Percentiles rank a stretch among this genome's conserved stretches.
phyloP scores from a whole-genome alignment of 176 grass and related monocot species.

The Aegilops umbellulata region DNA sequence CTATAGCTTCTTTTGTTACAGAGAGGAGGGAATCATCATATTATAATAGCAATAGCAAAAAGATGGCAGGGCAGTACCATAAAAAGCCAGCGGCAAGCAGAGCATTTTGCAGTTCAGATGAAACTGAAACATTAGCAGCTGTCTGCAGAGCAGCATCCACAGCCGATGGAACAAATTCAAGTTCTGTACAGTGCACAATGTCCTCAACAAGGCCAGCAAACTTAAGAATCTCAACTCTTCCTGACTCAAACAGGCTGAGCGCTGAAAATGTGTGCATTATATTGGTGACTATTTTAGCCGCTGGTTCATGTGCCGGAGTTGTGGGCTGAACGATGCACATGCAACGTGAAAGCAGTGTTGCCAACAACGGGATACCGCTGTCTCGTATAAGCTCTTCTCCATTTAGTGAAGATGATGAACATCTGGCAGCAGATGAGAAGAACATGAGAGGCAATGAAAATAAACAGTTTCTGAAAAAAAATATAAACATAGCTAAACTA shows the following conservation, averaged over 20 bases:
- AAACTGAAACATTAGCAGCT: conserved; percentile 77
- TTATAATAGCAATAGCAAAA: conserved; percentile 21
- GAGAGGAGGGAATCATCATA: neutral
- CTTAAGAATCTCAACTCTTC: conserved; percentile 79
- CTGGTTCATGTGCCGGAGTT: conserved; percentile 87
- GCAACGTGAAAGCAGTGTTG: conserved; percentile 95
- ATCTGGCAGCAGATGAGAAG: conserved; percentile 47
- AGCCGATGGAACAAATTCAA: conserved; percentile 85
- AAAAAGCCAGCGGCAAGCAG: conserved; percentile 86
- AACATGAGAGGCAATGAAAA: conserved; percentile 32
- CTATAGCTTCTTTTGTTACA: neutral
- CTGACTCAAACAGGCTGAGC: conserved; percentile 87
- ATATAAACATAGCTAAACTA: conserved; percentile 22
- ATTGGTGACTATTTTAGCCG: conserved; percentile 88
- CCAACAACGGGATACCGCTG: conserved; percentile 87
- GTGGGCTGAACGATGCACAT: conserved; percentile 96
- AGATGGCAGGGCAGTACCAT: conserved; percentile 55
- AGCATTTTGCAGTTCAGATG: conserved; percentile 78
- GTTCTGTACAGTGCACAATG: conserved; percentile 92
- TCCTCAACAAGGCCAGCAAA: conserved; percentile 88
- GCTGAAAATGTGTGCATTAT: conserved; percentile 92
- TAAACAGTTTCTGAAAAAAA: neutral
- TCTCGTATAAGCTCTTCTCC: conserved; percentile 98
- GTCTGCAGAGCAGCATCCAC: conserved; percentile 90
- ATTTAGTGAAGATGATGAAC: conserved; percentile 91